Percentiles rank a stretch among this genome's conserved stretches.
phyloP scores from a whole-genome alignment of 1,139 yeast genomes.

The Lodderomyces oxycetoniae region DNA sequence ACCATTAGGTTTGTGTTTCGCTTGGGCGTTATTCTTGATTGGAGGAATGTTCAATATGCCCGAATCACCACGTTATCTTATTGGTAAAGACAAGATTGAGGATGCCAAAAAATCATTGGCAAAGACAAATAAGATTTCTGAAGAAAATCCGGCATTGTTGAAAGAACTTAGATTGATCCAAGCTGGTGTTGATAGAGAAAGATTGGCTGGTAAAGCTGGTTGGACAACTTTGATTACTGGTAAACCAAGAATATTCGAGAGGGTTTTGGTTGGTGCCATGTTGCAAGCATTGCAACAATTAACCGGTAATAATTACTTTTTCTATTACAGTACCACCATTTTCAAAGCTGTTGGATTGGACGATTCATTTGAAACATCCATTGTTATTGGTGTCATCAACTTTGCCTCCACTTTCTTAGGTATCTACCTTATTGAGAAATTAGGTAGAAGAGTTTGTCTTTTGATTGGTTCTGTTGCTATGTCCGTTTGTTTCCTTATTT shows the following conservation, averaged over 20 bases:
- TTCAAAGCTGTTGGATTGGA: slow-evolving; percentile 76
- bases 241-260: slow-evolving; percentile 60
- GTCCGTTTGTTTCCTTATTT: slow-evolving; percentile 56
- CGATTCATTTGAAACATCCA: slow-evolving; percentile 73
- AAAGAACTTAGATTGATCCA: slow-evolving; percentile 56
- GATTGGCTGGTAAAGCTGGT: slow-evolving; percentile 57
- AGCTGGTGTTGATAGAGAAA: slow-evolving; percentile 62
- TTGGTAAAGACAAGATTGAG: slow-evolving; percentile 34
- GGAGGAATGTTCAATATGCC: slow-evolving; percentile 57
- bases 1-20: slow-evolving; percentile 57
- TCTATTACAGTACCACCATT: slow-evolving; percentile 75
- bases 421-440: slow-evolving; percentile 59
- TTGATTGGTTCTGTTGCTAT: slow-evolving; percentile 44
- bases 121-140: slow-evolving; percentile 55
- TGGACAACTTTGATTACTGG: slow-evolving; percentile 66
- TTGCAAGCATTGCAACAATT: slow-evolving; percentile 71
- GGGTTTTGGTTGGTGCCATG: slow-evolving; percentile 61
- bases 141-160: slow-evolving; percentile 54
- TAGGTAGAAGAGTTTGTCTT: slow-evolving; percentile 67
- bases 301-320: slow-evolving; percentile 77
- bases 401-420: slow-evolving; percentile 70
- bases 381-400: slow-evolving; percentile 74
- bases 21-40: slow-evolving; percentile 51
- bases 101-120: slow-evolving; percentile 53
- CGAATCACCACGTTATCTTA: slow-evolving; percentile 56